These are phyloP conservation scores for Tetrahymena borealis DNA, from an alignment of 73 alveolate genomes.

Conservation along the genomic window DNA sequence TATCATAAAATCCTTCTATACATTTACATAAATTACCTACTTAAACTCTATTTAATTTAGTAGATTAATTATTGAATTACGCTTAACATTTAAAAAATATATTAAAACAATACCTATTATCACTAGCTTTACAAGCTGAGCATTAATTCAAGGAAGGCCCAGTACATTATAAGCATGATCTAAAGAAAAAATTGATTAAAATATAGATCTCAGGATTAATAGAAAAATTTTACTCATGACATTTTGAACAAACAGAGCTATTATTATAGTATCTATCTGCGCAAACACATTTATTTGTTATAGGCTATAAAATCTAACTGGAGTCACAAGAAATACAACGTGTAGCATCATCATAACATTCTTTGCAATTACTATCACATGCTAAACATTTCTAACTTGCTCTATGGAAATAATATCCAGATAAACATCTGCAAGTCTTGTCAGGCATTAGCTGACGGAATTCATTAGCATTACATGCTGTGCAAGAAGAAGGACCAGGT, in stretches of 20 bases:
- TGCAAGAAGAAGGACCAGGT: neutral
- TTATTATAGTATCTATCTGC: neutral
- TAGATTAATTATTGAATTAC: neutral
- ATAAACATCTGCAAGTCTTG: neutral
- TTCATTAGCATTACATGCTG: neutral
- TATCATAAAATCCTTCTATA: neutral
- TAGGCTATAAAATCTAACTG: neutral
- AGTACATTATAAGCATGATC: neutral
- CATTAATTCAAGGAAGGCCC: neutral
- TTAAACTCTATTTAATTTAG: neutral
- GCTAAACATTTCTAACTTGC: neutral
- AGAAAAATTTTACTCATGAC: neutral
- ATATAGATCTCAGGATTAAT: neutral
- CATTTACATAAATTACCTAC: neutral
- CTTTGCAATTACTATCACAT: neutral
- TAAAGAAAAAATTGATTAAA: neutral
- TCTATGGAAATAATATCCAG: neutral
- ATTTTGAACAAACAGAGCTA: neutral
- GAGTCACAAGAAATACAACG: neutral
- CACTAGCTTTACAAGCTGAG: neutral
- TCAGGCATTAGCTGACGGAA: neutral
- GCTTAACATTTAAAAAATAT: neutral
- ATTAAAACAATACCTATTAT: neutral
- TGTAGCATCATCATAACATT: neutral
- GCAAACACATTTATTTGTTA: neutral